Conservation (phyloP, 345 rosid genomes). For the Populus euphratica region DNA sequence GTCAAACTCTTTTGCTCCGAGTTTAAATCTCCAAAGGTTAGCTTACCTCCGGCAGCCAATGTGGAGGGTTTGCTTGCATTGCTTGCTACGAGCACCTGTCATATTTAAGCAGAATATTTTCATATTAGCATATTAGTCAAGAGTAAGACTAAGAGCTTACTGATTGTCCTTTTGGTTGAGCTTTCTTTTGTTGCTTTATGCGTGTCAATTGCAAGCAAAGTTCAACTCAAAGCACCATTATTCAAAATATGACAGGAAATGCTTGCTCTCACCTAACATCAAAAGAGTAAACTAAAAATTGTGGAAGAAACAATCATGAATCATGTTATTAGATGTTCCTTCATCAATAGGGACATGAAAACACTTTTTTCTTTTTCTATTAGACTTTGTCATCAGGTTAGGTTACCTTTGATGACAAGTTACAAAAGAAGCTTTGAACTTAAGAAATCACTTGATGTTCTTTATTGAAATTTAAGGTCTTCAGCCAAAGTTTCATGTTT, state of each 20-base stretch:
- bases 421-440: conserved; percentile 26
- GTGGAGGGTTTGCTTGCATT: neutral
- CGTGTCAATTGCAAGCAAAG: neutral
- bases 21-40: neutral
- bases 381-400: neutral
- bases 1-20: neutral
- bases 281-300: neutral
- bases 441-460: conserved; percentile 24
- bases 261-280: conserved; percentile 24
- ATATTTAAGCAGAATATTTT: neutral
- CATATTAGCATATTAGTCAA: neutral
- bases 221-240: neutral
- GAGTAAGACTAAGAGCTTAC: neutral
- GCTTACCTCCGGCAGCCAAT: neutral
- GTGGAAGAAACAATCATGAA: conserved; percentile 26
- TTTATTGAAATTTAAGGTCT: conserved; percentile 1
- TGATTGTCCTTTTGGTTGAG: neutral
- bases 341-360: conserved; percentile 18
- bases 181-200: neutral
- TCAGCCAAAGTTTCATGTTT: conserved; percentile 13
- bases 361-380: neutral
- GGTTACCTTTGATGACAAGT: conserved; percentile 34
- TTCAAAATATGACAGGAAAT: neutral
- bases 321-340: conserved; percentile 16
- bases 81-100: neutral